Base-by-base conservation (phyloP, 2,329 filamentous ascomycete genomes). In the Colletotrichum paranaense region DNA sequence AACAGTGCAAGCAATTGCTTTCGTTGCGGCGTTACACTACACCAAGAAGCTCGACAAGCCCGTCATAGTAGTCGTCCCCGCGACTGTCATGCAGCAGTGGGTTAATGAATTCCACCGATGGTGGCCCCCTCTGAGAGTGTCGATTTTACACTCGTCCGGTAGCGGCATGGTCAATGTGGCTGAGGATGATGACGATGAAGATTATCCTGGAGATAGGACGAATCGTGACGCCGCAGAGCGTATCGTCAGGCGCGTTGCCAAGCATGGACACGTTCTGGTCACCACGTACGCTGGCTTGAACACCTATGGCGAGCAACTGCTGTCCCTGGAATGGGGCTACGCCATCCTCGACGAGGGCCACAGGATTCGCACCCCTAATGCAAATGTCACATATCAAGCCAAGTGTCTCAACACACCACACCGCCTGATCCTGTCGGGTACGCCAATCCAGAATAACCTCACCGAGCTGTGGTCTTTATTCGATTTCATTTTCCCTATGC, bases 101-200 rank as follows among this genome's bases (percentile, higher is more conserved):
- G 97, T 98, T 14, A 97, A 97, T 76, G 97, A 99, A 80, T 98
- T 99, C 78, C 97, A 99, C 83, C 92, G 93, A 14, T 99, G 97
- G 97, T 99, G 97, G 97, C 97, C 97, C n/a, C 93, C 97, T n/a
- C 86, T 99, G 38, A 91, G 97, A 55, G 97, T 99, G 5, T 97
- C 95, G 0, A 98, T 99, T 74, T 82, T 99, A 62, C 97, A 99
- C 80, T 95, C 95, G 1, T 98, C 97, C 5, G 97, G 97, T 3
- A 98, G 95, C 81, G 97, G 97, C 22, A 98, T 99, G 96, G 86
- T 98, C 66, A 95, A 97, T 76, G 86, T 97, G n/a, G 84, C 92
- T 82, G 84, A 91, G 82, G 82, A 90, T 77, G 83, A 88, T 55
- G 83, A 88, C 76, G 86, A 89, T 7, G 77, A 83, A 77, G 57